Evolutionary conservation across 805 yeast species (phyloP), one percentile per base, ranked within the genome.

Genomic region (Yarrowia sp.): DNA sequence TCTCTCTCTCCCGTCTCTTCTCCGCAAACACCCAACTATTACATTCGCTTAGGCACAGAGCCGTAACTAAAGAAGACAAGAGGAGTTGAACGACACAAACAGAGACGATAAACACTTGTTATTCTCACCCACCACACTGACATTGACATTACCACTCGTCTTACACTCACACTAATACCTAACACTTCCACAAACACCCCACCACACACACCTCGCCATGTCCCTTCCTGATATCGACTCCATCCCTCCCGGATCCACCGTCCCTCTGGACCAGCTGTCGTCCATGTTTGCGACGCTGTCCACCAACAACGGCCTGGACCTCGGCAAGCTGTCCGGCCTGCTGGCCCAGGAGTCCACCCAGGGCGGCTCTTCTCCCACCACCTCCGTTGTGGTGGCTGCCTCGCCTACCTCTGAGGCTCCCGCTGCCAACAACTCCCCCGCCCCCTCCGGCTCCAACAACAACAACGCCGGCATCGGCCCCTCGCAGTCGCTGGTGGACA

Each of bases 191-290:
- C n/a, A n/a, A n/a, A n/a, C n/a, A n/a, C n/a, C n/a, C n/a, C 5
- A 14, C n/a, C 26, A 36, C 48, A 55, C 61, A 41, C 32, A 32
- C 12, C 10, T 9, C 40, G 14, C 19, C 3, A 59, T 45, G 52
- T 45, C 65, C 45, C 65, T 59, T 9, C 65, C 65, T 42, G 65
- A 59, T 45, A 59, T 59, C 65, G 65, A 59, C 52, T 59, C 65
- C 52, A 59, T 59, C 38, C 65, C 65, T 12, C 65, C 65, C 12
- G 65, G 65, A 45, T 40, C 48, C 65, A 59, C 65, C 52, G 65
- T 59, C 11, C 65, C 65, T 45, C 65, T 59, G 65, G 65, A 43
- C 65, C 52, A 59, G 65, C 65, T 59, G 35, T 43, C 52, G 35
- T 59, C 65, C 65, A 59, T 59, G 65, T 59, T 59, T 16, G 65